phyloP scores from a whole-genome alignment of 306 rosid genomes.

The Benincasa hispida region DNA sequence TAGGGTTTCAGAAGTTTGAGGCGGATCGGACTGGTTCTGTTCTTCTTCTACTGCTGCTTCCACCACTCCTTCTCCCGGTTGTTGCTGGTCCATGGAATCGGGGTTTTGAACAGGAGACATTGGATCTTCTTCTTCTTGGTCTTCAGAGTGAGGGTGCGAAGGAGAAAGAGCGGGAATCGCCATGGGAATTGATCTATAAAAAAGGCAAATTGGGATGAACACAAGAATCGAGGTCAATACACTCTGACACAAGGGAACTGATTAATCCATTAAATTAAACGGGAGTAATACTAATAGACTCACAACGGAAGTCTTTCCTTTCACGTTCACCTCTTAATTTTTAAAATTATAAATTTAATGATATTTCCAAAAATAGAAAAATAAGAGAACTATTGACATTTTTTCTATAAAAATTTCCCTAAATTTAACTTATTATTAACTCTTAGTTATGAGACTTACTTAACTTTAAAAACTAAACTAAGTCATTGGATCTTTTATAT shows the following conservation, averaged over 20 bases:
- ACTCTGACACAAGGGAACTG: not conserved
- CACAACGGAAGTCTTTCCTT: too few relatives aligned
- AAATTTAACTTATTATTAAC: too few relatives aligned
- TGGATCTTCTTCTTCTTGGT: not conserved
- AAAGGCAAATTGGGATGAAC: not conserved
- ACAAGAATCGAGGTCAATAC: not conserved
- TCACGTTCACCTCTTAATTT: too few relatives aligned
- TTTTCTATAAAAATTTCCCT: too few relatives aligned
- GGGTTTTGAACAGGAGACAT: constrained; percentile 18
- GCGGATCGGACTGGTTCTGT: constrained; percentile 7
- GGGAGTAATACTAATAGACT: too few relatives aligned
- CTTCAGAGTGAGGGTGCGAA: not conserved
- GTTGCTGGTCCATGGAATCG: constrained; percentile 2
- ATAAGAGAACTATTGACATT: too few relatives aligned
- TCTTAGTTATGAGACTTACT: too few relatives aligned
- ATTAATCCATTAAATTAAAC: not conserved
- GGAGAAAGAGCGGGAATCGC: not conserved
- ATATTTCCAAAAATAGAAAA: too few relatives aligned
- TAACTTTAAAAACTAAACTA: too few relatives aligned
- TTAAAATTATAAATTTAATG: too few relatives aligned
- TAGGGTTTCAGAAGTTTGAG: constrained; percentile 27
- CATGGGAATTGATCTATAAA: not conserved
- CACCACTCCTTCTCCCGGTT: constrained; percentile 2
- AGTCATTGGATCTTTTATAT: too few relatives aligned
- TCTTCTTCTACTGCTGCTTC: not conserved